Base-by-base conservation (phyloP, 257 asterid species). In the Solanum stenotomum region DNA sequence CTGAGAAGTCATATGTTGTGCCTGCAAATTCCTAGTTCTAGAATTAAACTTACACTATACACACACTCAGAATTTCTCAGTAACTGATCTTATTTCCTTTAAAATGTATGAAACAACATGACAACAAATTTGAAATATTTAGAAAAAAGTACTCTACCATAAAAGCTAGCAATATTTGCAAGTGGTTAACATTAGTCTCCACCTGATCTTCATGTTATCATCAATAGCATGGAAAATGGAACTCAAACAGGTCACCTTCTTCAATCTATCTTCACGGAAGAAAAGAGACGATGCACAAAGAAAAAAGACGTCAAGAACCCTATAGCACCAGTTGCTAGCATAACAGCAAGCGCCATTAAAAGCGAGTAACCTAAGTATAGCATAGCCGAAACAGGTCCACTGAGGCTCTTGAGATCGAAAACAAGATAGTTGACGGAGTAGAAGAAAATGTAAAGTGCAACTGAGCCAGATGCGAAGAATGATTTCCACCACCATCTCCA, bases 401-500 rank as follows among this genome's bases (percentile, higher is more conserved):
- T 85, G 3, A 88, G 88, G 65, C 88, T 76, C 90, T 85, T 88
- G 88, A 88, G 90, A 67, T 88, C 88, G 38, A 88, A 88, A 40
- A 88, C 76, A 5, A 88, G 88, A 49, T 88, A 88, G 90, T 88
- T 88, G 27, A 88, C 70, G 5, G 90, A 76, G 83, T 85, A 88
- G 23, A 85, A 77, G 63, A 88, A 88, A 10, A 88, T 85, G 86
- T 88, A 88, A 29, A 88, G 4, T 10, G 90, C 86, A 29, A 88
- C 87, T 23, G 90, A 85, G 11, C 90, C 90, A n/a, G 90, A 88
- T 1, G 90, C 75, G 33, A 85, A 88, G 90, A 85, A 88, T 27
- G 90, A 88, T 68, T 88, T 85, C 90, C 88, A 85, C 90, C 88
- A 85, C 90, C 90, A 88, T 34, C 88, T 85, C 90, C 90, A 88